Evolutionary conservation across 306 rosid genomes (phyloP).

Genomic region (Lotus japonicus): DNA sequence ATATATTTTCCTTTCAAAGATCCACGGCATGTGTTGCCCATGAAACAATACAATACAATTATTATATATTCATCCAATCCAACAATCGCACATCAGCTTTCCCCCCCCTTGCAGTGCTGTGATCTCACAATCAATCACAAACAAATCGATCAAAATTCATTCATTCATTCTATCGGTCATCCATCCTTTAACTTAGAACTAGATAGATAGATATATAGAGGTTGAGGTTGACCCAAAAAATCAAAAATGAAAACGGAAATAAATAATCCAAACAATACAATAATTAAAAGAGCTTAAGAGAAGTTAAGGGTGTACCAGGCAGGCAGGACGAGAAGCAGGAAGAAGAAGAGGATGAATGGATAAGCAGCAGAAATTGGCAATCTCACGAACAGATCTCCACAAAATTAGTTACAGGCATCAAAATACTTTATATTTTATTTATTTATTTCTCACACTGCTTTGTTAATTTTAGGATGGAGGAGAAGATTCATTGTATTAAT

Average conservation of each 20-base stretch:
- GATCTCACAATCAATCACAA: background rate
- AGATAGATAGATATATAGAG: no score
- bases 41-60: slow-evolving; percentile 64
- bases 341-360: background rate
- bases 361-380: background rate
- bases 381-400: slow-evolving; percentile 29
- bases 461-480: slow-evolving; percentile 48
- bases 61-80: slow-evolving; percentile 23
- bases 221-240: no score
- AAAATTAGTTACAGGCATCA: slow-evolving; percentile 16
- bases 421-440: no score
- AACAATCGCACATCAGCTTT: slow-evolving; percentile 41
- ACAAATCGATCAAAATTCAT: background rate
- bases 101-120: background rate
- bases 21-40: slow-evolving; percentile 99
- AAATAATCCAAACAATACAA: no score
- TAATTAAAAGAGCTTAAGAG: background rate
- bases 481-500: background rate
- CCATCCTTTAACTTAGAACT: no score
- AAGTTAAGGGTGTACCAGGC: no score
- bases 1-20: slow-evolving; percentile 70
- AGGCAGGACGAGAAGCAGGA: slow-evolving; percentile 7
- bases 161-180: no score
- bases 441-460: no score
- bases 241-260: background rate